Conservation (phyloP, 2,329 filamentous ascomycete species). For the Drechslerella dactyloides region DNA sequence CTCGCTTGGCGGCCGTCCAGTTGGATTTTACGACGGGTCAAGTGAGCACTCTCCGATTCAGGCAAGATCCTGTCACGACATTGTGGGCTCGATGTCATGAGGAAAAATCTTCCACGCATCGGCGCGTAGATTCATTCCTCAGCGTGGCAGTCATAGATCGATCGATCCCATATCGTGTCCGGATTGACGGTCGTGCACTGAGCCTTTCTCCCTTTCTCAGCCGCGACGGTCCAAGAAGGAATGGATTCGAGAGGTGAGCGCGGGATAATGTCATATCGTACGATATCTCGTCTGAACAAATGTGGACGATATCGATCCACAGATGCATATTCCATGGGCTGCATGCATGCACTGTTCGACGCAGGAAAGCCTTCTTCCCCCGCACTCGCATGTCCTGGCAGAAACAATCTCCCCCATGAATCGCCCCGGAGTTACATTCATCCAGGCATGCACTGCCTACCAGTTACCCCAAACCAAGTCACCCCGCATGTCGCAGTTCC, state of each 20-base stretch:
- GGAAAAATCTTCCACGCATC: conserved; percentile 2
- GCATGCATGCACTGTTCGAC: not conserved
- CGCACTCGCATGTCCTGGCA: conserved; percentile 21
- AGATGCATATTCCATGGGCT: not conserved
- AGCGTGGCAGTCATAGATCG: not conserved
- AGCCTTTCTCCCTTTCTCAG: too few species aligned
- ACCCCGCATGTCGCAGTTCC: conserved; percentile 34
- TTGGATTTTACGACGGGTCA: conserved; percentile 17
- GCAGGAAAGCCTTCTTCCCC: conserved; percentile 6
- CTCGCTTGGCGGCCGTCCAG: not conserved
- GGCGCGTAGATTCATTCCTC: not conserved
- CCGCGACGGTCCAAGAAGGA: too few species aligned
- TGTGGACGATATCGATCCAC: not conserved
- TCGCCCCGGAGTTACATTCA: not conserved
- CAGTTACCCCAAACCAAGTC: conserved; percentile 35
- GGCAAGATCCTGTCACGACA: conserved; percentile 30
- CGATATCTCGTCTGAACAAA: not conserved
- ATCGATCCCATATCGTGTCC: too few species aligned
- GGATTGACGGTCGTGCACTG: too few species aligned
- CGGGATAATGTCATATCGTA: not conserved
- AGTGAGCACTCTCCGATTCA: conserved; percentile 45
- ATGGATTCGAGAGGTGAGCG: not conserved
- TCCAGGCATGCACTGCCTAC: not conserved
- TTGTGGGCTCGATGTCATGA: not conserved
- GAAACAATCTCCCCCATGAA: not conserved